Percentiles rank a stretch among this genome's conserved stretches.
Conservation (phyloP, 345 rosid genomes). For the Capsella bursapastoris region DNA sequence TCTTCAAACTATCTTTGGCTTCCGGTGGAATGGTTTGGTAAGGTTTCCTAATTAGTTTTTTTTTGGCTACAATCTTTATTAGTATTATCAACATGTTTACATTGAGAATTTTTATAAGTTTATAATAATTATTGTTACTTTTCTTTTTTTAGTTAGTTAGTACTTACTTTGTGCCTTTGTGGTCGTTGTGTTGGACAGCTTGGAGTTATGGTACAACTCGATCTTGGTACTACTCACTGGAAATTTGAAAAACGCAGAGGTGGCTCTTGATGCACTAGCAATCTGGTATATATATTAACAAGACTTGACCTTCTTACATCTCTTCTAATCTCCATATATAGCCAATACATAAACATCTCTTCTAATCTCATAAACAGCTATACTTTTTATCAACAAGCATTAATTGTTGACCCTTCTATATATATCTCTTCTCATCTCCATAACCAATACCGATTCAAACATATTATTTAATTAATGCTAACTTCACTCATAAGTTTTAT, state of each 20-base stretch:
- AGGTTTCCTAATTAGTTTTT: not conserved
- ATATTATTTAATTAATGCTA: not conserved
- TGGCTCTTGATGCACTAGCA: conserved; percentile 78
- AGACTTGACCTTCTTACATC: too few relatives aligned
- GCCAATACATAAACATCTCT: too few relatives aligned
- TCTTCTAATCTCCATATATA: too few relatives aligned
- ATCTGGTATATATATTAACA: conserved; percentile 51
- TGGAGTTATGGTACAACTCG: conserved; percentile 89
- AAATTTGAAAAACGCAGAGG: conserved; percentile 65
- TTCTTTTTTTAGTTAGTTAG: too few relatives aligned
- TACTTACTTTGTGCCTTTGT: not conserved
- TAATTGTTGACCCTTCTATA: too few relatives aligned
- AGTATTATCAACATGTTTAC: not conserved
- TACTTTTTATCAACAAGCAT: too few relatives aligned
- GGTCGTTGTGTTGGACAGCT: conserved; percentile 46
- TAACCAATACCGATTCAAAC: not conserved
- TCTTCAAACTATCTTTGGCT: conserved; percentile 68
- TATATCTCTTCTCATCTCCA: not conserved
- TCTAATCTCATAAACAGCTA: too few relatives aligned
- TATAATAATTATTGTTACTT: not conserved
- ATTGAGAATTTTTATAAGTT: not conserved
- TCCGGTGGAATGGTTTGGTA: conserved; percentile 84
- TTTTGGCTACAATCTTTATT: too few relatives aligned
- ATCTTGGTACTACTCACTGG: conserved; percentile 73
- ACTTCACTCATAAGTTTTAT: not conserved